Evolutionary conservation across 73 alveolate species (phyloP), one percentile per base, ranked within the genome.

Genomic region (Effrenium voratum): DNA sequence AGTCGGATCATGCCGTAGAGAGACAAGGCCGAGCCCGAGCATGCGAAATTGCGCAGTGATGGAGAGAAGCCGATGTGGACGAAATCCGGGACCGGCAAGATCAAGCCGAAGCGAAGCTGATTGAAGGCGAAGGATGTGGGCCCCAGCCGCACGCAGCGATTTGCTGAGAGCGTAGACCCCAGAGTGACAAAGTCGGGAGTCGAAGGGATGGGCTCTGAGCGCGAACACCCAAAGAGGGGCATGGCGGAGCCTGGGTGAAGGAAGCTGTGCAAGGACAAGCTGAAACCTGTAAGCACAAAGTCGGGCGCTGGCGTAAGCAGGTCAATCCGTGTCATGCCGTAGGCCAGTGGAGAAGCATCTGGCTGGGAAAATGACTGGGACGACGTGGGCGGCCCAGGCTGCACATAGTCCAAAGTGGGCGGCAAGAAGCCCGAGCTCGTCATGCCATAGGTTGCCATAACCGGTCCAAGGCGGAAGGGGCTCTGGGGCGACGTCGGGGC

Each of bases 281-380:
- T 32, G 43, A 68, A 52, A 50, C 44, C 98, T 52, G 66, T 79
- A 22, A 22, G 92, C 57, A 92, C 98, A 40, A 79, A 82, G 34
- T 92, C 98, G 38, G 63, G 43, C 10, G 91, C 60, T 22, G n/a
- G 77, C 60, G 34, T 28, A 3, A 46, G 36, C 43, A 52, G 59
- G 30, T 47, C 98, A 5, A 49, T 40, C 12, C 98, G 34, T 5
- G 98, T 50, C 98, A 91, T 91, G 36, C 91, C 98, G 26, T 47
- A 91, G 43, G 66, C 87, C 5, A 30, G 84, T 2, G n/a, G 10
- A 32, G 59, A 55, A 15, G 59, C 52, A 30, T 79, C 98, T 24
- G 10, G 44, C 2, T 32, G 59, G 34, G 46, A 15, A 44, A 34
- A 32, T 0, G 80, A 72, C 45, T 38, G 85, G 60, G 66, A 2